Percentiles rank a stretch among this genome's conserved stretches.
Conservation (phyloP, 2,329 filamentous ascomycete genomes). For the Pyrenophora seminiperda region DNA sequence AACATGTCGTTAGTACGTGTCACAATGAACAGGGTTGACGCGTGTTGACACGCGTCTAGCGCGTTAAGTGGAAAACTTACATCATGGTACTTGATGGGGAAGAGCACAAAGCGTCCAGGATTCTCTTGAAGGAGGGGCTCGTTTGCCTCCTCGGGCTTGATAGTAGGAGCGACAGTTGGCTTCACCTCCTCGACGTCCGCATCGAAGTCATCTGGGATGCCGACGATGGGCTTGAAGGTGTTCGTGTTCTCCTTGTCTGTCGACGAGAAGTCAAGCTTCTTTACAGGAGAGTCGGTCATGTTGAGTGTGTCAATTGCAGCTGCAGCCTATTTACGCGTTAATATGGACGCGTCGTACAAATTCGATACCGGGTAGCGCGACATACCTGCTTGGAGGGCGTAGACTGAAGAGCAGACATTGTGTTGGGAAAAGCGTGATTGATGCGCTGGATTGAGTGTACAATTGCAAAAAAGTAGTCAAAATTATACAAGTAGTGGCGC, state of each 20-base stretch:
- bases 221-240: slow-evolving; percentile 62
- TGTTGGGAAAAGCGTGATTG: slow-evolving; percentile 23
- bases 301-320: slow-evolving; percentile 85
- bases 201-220: slow-evolving; percentile 53
- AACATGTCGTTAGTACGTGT: slow-evolving; percentile 37
- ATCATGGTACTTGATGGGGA: slow-evolving; percentile 99
- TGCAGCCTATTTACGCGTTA: slow-evolving; percentile 68
- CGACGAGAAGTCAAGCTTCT: slow-evolving; percentile 80
- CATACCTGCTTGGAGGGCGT: slow-evolving; percentile 75
- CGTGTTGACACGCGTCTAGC: slow-evolving; percentile 59
- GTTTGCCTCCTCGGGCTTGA: slow-evolving; percentile 71
- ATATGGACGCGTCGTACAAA: slow-evolving; percentile 41
- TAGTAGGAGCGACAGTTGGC: slow-evolving; percentile 57
- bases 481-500: slow-evolving; percentile 24
- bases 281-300: slow-evolving; percentile 84
- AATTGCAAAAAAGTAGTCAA: slow-evolving; percentile 22
- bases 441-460: slow-evolving; percentile 12
- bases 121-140: slow-evolving; percentile 97
- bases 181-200: slow-evolving; percentile 54
- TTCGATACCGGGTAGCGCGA: slow-evolving; percentile 32
- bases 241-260: slow-evolving; percentile 89
- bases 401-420: slow-evolving; percentile 75
- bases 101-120: slow-evolving; percentile 92
- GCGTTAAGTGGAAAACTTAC: slow-evolving; percentile 61
- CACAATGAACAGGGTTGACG: slow-evolving; percentile 56